phyloP scores from a whole-genome alignment of 805 yeast genomes.

The Nakazawaea ernobii region DNA sequence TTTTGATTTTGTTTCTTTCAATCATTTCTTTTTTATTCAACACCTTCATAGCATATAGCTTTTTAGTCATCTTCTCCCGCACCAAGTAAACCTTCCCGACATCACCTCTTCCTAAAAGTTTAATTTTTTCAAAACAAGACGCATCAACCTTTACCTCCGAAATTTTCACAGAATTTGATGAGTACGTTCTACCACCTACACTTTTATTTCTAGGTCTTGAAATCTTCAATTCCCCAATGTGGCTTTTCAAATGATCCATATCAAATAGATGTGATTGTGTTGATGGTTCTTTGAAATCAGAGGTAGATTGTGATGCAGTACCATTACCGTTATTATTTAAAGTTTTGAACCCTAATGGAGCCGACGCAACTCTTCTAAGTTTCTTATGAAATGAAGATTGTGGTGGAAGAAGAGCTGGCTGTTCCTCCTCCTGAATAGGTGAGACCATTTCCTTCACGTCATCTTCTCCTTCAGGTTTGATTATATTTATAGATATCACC shows the following conservation, averaged over 20 bases:
- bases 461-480: constrained; percentile 1
- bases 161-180: constrained; percentile 68
- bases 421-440: constrained; percentile 8
- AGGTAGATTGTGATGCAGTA: constrained; percentile 8
- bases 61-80: constrained; percentile 67
- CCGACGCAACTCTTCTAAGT: constrained; percentile 77
- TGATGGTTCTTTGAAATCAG: neutral
- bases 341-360: constrained; percentile 57
- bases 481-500: constrained; percentile 13
- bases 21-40: constrained; percentile 90
- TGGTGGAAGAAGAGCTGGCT: neutral
- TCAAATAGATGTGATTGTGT: neutral
- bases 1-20: constrained; percentile 85
- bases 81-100: constrained; percentile 96
- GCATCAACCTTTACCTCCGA: constrained; percentile 80
- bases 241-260: constrained; percentile 20
- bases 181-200: constrained; percentile 52
- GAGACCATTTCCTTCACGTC: neutral
- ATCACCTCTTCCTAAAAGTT: constrained; percentile 93
- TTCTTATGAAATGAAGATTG: constrained; percentile 29
- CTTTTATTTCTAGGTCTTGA: constrained; percentile 39
- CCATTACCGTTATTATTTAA: constrained; percentile 18
- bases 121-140: constrained; percentile 80
- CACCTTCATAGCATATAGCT: constrained; percentile 89
- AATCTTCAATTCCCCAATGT: constrained; percentile 30